Conservation (phyloP, 257 asterid species). For the Nicotiana obtusifolia region DNA sequence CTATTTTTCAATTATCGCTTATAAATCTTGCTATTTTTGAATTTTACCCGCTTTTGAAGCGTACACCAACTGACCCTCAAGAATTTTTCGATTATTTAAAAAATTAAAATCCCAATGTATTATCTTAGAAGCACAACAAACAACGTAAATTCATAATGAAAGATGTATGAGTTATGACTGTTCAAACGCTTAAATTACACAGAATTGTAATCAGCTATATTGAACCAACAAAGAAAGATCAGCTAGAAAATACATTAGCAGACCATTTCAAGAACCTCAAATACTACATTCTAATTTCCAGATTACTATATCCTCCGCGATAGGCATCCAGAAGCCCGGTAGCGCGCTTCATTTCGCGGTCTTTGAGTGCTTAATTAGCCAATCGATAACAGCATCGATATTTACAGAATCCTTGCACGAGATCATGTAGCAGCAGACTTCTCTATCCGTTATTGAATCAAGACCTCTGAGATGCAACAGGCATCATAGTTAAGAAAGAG, state of each 20-base stretch:
- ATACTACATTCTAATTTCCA: constrained; percentile 4
- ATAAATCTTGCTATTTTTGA: too few species aligned
- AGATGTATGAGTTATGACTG: background rate
- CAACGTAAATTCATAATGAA: background rate
- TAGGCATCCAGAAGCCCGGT: background rate
- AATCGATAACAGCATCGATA: constrained; percentile 72
- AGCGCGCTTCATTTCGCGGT: constrained; percentile 38
- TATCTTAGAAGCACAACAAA: background rate
- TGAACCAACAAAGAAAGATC: background rate
- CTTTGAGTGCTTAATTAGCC: constrained; percentile 82
- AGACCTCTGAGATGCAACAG: constrained; percentile 39
- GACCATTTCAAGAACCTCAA: background rate
- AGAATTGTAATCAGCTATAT: background rate
- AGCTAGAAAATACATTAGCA: constrained; percentile 7
- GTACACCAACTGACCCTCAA: background rate
- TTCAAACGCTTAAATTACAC: background rate
- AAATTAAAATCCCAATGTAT: background rate
- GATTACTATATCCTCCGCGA: background rate
- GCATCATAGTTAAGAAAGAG: background rate
- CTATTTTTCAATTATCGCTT: too few species aligned
- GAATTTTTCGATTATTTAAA: background rate
- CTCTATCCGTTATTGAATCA: constrained; percentile 56
- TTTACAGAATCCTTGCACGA: constrained; percentile 85
- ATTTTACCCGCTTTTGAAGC: background rate
- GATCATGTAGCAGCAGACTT: constrained; percentile 93